Evolutionary conservation across 129 eudicot species (phyloP).

Genomic region (Erigeron canadensis): DNA sequence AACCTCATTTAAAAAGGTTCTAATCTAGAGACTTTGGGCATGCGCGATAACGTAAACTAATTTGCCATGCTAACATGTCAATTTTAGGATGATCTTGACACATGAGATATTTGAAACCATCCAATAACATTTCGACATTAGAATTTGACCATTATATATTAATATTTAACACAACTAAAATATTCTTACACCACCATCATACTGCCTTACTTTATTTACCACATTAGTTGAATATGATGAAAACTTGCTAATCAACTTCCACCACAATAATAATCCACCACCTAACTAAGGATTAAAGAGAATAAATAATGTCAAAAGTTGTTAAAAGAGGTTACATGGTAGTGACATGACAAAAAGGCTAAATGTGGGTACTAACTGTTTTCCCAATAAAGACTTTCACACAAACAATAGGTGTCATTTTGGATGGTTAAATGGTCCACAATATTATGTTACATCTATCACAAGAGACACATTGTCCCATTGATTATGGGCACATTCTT

Average conservation of each 20-base stretch:
- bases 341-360: constrained; percentile 36
- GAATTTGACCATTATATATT: constrained; percentile 12
- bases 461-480: constrained; percentile 30
- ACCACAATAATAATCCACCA: constrained; percentile 13
- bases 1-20: neutral
- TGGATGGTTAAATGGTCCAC: constrained; percentile 44
- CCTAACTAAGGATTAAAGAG: neutral
- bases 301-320: neutral
- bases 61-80: constrained; percentile 5
- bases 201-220: constrained; percentile 13
- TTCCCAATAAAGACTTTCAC: constrained; percentile 28
- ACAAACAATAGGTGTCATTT: constrained; percentile 32
- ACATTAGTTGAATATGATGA: neutral
- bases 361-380: constrained; percentile 35
- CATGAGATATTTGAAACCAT: neutral
- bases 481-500: constrained; percentile 49
- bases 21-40: constrained; percentile 10
- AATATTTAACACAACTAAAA: neutral
- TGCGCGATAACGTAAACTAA: constrained; percentile 17
- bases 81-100: neutral
- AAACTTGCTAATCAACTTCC: neutral
- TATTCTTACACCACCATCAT: neutral
- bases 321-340: constrained; percentile 17
- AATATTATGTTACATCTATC: constrained; percentile 20
- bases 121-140: constrained; percentile 14